phyloP scores from a whole-genome alignment of 306 rosid genomes.

The Sophora flavescens region DNA sequence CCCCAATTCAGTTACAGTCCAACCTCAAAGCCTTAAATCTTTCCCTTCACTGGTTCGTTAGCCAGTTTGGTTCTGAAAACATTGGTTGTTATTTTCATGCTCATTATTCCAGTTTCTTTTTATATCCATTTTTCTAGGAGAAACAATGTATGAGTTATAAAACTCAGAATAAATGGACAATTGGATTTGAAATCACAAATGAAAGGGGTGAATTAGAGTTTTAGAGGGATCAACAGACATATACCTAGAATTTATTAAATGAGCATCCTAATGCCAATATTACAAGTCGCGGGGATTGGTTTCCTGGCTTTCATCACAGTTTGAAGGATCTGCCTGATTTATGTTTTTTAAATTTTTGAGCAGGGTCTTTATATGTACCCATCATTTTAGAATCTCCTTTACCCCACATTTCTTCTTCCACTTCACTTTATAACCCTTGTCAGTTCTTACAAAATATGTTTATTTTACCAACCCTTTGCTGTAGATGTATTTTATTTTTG shows the following conservation, averaged over 20 bases:
- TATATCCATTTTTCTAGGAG: conserved; percentile 25
- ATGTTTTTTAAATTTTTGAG: background rate
- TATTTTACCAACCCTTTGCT: background rate
- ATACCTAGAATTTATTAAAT: background rate
- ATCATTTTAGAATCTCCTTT: background rate
- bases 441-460: background rate
- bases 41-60: background rate
- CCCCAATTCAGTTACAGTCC: background rate
- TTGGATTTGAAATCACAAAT: background rate
- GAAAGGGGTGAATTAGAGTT: background rate
- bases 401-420: background rate
- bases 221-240: background rate
- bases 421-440: background rate
- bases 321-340: background rate
- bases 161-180: background rate
- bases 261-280: background rate
- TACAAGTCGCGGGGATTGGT: background rate
- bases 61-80: background rate
- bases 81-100: background rate
- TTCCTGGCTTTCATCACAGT: background rate
- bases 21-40: background rate
- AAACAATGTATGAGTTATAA: background rate
- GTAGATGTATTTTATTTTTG: background rate
- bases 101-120: conserved; percentile 21
- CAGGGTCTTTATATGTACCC: background rate